These are phyloP conservation scores for Cyphellophora europaea DNA, from an alignment of 2,329 filamentous ascomycete genomes.

Conservation along the genomic window DNA sequence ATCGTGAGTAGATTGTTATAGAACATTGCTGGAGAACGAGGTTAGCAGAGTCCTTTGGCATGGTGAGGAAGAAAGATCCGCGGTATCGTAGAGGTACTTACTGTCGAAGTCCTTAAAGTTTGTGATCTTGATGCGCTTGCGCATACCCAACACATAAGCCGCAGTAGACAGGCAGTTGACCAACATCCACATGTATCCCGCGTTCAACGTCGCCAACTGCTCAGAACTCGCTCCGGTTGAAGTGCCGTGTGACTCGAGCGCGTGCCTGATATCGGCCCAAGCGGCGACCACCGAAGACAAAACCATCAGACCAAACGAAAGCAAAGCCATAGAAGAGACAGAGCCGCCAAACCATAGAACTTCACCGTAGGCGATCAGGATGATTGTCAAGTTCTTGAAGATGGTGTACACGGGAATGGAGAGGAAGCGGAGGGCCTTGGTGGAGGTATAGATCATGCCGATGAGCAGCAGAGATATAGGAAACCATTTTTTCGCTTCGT, in stretches of 20 bases:
- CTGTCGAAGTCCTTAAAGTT: constrained; percentile 99
- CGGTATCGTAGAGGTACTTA: constrained; percentile 48
- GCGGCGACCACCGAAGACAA: constrained; percentile 88
- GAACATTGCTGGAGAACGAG: constrained; percentile 73
- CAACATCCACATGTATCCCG: constrained; percentile 96
- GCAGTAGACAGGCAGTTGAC: constrained; percentile 94
- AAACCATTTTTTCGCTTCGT: constrained; percentile 95
- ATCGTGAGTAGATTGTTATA: constrained; percentile 99
- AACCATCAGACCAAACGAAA: constrained; percentile 96
- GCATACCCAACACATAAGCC: constrained; percentile 82
- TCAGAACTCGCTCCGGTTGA: constrained; percentile 52
- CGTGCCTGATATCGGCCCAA: constrained; percentile 92
- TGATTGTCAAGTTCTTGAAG: constrained; percentile 99
- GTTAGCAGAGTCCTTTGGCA: constrained; percentile 22
- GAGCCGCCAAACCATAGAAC: constrained; percentile 96
- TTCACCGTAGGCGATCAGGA: constrained; percentile 96
- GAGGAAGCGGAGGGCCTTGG: constrained; percentile 90
- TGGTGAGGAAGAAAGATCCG: no score
- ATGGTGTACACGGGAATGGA: constrained; percentile 99
- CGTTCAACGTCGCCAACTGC: constrained; percentile 80
- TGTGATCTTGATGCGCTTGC: constrained; percentile 98
- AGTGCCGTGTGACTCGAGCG: constrained; percentile 53
- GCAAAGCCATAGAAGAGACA: constrained; percentile 75
- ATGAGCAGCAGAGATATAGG: constrained; percentile 92
- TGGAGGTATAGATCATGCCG: constrained; percentile 98